Evolutionary conservation across 176 grass and related monocot genomes (phyloP).

Genomic region (Oropetium thomaeum): DNA sequence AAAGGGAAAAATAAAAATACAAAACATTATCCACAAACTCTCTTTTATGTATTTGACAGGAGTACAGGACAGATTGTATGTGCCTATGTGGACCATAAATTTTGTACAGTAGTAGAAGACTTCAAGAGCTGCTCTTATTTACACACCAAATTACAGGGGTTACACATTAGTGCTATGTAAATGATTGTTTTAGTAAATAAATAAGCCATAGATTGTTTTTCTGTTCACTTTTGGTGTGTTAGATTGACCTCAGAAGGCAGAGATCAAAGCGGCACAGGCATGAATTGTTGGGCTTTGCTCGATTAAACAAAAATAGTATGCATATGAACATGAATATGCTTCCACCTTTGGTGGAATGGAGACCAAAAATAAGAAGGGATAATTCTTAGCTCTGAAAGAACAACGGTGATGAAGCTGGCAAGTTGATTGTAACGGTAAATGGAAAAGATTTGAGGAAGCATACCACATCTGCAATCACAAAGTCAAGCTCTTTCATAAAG

Average conservation of each 20-base stretch:
- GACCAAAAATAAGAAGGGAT: not conserved
- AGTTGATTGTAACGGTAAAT: not conserved
- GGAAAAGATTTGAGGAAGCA: slow-evolving; percentile 26
- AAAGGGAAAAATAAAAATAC: not conserved
- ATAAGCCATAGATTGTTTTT: too few relatives aligned
- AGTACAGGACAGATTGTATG: not conserved
- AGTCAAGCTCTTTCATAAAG: slow-evolving; percentile 93
- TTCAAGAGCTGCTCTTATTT: not conserved
- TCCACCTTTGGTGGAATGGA: not conserved
- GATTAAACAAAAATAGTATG: slow-evolving; percentile 8
- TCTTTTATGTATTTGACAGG: not conserved
- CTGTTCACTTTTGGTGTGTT: not conserved
- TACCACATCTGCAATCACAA: slow-evolving; percentile 95
- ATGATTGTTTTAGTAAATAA: too few relatives aligned
- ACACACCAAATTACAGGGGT: not conserved
- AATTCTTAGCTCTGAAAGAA: slow-evolving; percentile 6
- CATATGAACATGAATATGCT: not conserved
- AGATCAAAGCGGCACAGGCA: not conserved
- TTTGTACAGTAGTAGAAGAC: not conserved
- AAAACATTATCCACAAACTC: not conserved
- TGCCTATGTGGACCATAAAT: not conserved
- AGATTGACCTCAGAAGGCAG: not conserved
- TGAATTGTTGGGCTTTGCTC: not conserved
- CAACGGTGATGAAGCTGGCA: not conserved
- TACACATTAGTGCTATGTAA: too few relatives aligned